Evolutionary conservation across 768 basidiomycete genomes (phyloP), one percentile per base, ranked within the genome.

Genomic region (Agaricus subrufescens): DNA sequence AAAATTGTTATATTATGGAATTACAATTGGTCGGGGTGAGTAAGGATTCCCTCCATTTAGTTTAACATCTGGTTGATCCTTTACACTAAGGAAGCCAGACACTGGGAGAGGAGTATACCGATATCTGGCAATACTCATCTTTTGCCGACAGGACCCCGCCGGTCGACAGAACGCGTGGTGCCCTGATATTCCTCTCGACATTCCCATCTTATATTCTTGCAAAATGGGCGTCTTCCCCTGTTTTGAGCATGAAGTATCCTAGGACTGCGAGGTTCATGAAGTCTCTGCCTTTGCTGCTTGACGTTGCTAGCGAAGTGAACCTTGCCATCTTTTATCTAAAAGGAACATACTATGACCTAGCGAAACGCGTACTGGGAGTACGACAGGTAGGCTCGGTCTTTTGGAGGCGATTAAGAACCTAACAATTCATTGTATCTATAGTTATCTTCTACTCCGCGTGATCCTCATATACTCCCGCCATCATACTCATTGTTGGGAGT

Each of bases 91-190:
- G 85, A 14, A 79, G 78, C 9, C 91, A 94, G 69, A 92, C 88
- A 3, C 75, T 94, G 1, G 92, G 92, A n/a, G 92, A 94, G 68
- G 92, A 94, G 65, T 94, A 94, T 63, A 92, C 90, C 1, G 87
- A 88, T 63, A 85, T 89, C 34, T 90, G 91, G 88, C 83, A 85
- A 60, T 81, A 85, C 55, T 82, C 85, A 10, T 65, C 73, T 2
- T 70, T 67, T 29, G 71, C 66, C 19, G 55, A 67, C 31, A 61
- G 69, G 3, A 58, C 67, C 27, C 77, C 76, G 23, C 86, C 84
- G 2, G 73, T 83, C 12, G 67, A 61, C 23, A 64, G 64, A 49
- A 64, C 73, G 8, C 80, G 87, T 23, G 66, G 75, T 14, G 75
- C 77, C 2, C 74, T 91, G 10, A 75, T 91, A 56, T 70, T 91